These are phyloP conservation scores for Teunomyces gatunensis DNA, from an alignment of 805 yeast genomes.

Conservation along the genomic window DNA sequence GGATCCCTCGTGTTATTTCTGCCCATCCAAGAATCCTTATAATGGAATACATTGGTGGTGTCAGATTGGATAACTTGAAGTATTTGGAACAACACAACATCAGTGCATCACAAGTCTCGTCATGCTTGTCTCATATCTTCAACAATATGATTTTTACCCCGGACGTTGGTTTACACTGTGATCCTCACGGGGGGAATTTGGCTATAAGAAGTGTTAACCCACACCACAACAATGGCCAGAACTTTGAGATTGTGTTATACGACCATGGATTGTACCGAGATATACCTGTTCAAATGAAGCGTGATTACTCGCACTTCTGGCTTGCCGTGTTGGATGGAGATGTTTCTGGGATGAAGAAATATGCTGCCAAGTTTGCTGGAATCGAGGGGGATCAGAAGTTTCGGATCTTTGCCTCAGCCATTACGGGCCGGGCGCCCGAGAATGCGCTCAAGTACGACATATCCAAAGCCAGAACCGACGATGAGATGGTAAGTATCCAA, in stretches of 20 bases:
- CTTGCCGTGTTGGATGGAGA: constrained; percentile 76
- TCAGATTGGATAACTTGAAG: constrained; percentile 72
- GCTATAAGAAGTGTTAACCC: constrained; percentile 58
- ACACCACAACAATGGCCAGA: constrained; percentile 44
- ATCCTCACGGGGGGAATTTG: constrained; percentile 96
- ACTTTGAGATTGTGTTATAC: constrained; percentile 87
- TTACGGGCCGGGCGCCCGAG: constrained; percentile 89
- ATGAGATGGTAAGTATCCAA: constrained; percentile 71
- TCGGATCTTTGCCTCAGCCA: constrained; percentile 84
- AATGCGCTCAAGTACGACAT: constrained; percentile 68
- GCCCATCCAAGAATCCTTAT: constrained; percentile 72
- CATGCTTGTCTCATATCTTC: constrained; percentile 86
- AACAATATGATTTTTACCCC: constrained; percentile 95
- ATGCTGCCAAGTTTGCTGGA: constrained; percentile 78
- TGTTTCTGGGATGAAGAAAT: constrained; percentile 59
- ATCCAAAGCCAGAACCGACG: constrained; percentile 46
- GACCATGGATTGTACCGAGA: constrained; percentile 94
- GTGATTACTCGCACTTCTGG: constrained; percentile 92
- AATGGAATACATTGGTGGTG: constrained; percentile 85
- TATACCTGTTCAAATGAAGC: constrained; percentile 71
- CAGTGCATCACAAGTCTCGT: constrained; percentile 72
- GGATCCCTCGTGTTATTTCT: constrained; percentile 69
- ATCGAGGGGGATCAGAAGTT: constrained; percentile 70
- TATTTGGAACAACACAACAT: constrained; percentile 64
- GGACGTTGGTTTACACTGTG: constrained; percentile 90